Evolutionary conservation across 306 rosid species (phyloP), one percentile per base, ranked within the genome.

Genomic region (Cucurbita maxima): DNA sequence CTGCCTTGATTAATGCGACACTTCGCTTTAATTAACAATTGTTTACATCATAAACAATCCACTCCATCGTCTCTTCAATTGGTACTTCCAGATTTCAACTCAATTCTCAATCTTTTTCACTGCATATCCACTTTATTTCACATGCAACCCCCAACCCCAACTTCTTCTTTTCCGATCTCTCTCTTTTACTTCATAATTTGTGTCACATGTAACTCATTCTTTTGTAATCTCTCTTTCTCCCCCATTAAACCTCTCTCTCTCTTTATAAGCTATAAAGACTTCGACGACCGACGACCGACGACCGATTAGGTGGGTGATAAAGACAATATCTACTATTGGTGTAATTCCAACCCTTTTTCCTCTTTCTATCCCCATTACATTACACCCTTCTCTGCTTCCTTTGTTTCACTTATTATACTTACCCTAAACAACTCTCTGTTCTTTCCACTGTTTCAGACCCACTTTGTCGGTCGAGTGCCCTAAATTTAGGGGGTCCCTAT

Each of bases 391-490:
- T 16, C 58, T 53, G 58, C 15, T 10, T 19, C 13, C 6, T 56
- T 54, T 6, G 6, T 56, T 56, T 61, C 22, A 25, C 38, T 82
- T 73, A 79, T 56, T 56, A 37, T 13, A 25, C 44, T 82, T 73
- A 79, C 79, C 56, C 47, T 37, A 50, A 48, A 30, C 71, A 58
- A 70, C 66, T 79, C 83, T 78, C 50, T 79, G 77, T 83, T 84
- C 82, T 72, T 44, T 60, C 34, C 4, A 81, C 86, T 81, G 81
- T 85, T 86, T 74, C 60, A 61, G 79, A 80, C 77, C 76, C 81
- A 55, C 54, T 80, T 74, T 86, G 92, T 89, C 84, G 79, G 84
- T 77, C 85, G 60, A 86, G 80, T 87, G 84, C 85, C 89, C 86
- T 76, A 73, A 62, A 58, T 86, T 75, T 67, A 63, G 83, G 82